Evolutionary conservation across 495 filamentous ascomycete genomes (phyloP).

Genomic region (Pseudomonodictys pantanalensis): DNA sequence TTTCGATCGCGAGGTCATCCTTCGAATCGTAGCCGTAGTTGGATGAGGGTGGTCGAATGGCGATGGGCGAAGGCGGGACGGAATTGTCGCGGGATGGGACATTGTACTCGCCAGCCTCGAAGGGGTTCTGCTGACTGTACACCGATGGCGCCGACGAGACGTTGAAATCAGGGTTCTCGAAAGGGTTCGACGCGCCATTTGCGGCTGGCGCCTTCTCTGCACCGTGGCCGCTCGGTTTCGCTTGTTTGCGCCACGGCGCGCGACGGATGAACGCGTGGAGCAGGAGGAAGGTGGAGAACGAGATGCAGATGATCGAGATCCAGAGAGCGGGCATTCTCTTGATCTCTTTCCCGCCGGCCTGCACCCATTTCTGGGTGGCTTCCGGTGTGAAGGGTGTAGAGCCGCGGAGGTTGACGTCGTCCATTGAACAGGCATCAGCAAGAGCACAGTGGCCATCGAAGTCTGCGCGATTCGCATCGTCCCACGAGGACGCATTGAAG

Average conservation of each 20-base stretch:
- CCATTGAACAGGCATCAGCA: slow-evolving; percentile 38
- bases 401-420: slow-evolving; percentile 41
- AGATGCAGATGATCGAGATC: slow-evolving; percentile 27
- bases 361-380: slow-evolving; percentile 35
- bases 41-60: neutral
- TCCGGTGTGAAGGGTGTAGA: slow-evolving; percentile 29
- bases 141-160: no score
- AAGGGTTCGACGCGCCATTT: neutral
- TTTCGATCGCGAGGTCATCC: slow-evolving; percentile 21
- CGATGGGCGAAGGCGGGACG: neutral
- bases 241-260: slow-evolving; percentile 21
- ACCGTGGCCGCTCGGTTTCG: neutral
- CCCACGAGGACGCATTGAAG: slow-evolving; percentile 45
- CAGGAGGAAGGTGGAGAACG: slow-evolving; percentile 29
- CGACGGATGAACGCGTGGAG: slow-evolving; percentile 29
- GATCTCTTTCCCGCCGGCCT: slow-evolving; percentile 13
- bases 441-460: slow-evolving; percentile 34
- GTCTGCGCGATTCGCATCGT: slow-evolving; percentile 24
- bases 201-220: neutral
- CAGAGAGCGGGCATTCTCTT: slow-evolving; percentile 28
- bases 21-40: neutral
- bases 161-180: neutral
- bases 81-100: neutral
- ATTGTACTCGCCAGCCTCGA: neutral
- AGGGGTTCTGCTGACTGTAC: neutral